phyloP scores from a whole-genome alignment of 768 basidiomycete species.

The Kwoniella dendrophila region DNA sequence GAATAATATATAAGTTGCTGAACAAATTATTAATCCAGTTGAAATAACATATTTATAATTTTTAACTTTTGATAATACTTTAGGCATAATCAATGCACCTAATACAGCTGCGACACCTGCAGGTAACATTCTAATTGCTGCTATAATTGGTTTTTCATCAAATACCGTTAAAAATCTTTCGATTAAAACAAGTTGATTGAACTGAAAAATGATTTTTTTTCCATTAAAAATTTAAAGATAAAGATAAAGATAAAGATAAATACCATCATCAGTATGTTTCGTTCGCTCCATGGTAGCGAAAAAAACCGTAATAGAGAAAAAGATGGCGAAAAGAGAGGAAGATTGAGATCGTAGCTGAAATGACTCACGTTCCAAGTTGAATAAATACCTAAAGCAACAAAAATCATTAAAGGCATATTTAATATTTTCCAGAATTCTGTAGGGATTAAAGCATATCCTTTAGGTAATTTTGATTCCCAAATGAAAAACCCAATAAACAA shows the following conservation, averaged over 20 bases:
- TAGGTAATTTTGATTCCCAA: conserved; percentile 41
- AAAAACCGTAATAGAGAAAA: no score
- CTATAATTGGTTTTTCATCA: conserved; percentile 42
- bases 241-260: no score
- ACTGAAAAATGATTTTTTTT: background rate
- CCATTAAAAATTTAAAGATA: background rate
- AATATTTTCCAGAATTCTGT: conserved; percentile 48
- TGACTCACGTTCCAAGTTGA: conserved; percentile 39
- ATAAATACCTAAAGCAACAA: conserved; percentile 47
- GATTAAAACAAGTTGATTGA: conserved; percentile 33
- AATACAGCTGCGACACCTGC: conserved; percentile 39
- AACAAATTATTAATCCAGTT: conserved; percentile 64
- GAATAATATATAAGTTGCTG: conserved; percentile 62
- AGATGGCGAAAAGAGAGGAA: no score
- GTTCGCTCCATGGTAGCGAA: no score
- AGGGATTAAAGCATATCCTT: conserved; percentile 48
- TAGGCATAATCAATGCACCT: conserved; percentile 29
- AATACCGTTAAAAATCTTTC: conserved; percentile 33
- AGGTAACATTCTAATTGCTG: conserved; percentile 44
- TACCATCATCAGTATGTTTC: no score
- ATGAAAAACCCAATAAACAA: conserved; percentile 50
- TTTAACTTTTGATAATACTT: conserved; percentile 22
- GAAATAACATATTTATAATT: conserved; percentile 26
- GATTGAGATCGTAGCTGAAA: background rate
- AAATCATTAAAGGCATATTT: conserved; percentile 49